Conservation (phyloP, 176 grass and related monocot species). For the Aegilops umbellulata region DNA sequence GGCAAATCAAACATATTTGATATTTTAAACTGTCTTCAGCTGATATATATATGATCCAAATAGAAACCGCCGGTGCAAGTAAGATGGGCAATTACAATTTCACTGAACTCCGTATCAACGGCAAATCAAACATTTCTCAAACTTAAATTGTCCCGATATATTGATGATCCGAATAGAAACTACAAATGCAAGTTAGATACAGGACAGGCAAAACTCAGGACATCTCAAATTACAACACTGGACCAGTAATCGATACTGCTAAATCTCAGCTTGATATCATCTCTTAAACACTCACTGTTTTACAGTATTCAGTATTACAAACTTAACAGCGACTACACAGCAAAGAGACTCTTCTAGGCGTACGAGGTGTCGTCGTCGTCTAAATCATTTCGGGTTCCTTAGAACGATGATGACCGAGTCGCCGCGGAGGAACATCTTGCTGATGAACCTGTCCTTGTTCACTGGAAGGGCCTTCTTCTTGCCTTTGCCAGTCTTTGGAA, state of each 20-base stretch:
- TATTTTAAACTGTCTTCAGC: no score
- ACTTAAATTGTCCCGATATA: background rate
- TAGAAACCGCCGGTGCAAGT: no score
- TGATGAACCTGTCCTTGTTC: conserved; percentile 96
- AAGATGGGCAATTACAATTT: background rate
- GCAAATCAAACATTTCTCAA: background rate
- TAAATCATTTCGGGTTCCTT: conserved; percentile 74
- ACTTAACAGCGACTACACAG: conserved; percentile 9
- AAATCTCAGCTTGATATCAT: background rate
- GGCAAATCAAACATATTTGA: no score
- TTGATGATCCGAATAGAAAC: background rate
- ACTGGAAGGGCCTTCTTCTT: conserved; percentile 98
- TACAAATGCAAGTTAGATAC: conserved; percentile 7
- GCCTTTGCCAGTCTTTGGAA: conserved; percentile 91
- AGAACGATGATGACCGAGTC: conserved; percentile 93
- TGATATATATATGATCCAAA: no score
- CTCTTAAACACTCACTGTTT: background rate
- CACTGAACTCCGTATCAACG: background rate
- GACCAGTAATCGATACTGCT: background rate
- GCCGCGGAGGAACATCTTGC: conserved; percentile 96
- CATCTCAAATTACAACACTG: conserved; percentile 19
- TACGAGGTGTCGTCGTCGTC: background rate
- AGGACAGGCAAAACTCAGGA: conserved; percentile 18
- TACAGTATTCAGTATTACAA: background rate
- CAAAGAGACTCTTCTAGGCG: background rate